phyloP scores from a whole-genome alignment of 352 stramenopile genomes.

The Aphanomyces stellatus region DNA sequence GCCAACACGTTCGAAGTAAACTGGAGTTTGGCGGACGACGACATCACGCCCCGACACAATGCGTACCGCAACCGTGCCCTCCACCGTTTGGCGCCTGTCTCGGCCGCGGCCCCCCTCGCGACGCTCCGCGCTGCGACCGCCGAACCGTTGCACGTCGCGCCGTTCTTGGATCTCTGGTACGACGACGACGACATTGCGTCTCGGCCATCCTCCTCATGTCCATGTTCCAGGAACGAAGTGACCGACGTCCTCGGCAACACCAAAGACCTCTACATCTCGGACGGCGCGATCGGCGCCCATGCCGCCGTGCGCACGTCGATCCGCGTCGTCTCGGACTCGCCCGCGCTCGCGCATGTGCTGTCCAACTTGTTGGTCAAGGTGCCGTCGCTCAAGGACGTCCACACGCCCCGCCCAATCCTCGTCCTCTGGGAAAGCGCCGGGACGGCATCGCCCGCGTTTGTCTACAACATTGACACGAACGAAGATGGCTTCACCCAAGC shows the following conservation, averaged over 20 bases:
- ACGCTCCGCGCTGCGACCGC: constrained; percentile 22
- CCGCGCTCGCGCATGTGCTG: constrained; percentile 55
- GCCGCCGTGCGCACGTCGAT: constrained; percentile 50
- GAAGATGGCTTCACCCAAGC: constrained; percentile 12
- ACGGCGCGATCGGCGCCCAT: constrained; percentile 67
- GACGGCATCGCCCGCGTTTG: constrained; percentile 48
- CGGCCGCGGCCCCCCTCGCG: background rate
- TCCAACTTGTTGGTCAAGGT: constrained; percentile 51
- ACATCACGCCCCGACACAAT: constrained; percentile 70
- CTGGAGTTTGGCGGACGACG: constrained; percentile 73
- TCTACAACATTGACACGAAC: constrained; percentile 29
- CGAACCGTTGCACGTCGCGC: constrained; percentile 56
- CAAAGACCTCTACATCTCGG: constrained; percentile 54
- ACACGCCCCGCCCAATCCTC: constrained; percentile 53
- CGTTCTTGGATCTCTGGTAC: constrained; percentile 32
- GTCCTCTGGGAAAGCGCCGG: constrained; percentile 54
- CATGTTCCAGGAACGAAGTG: constrained; percentile 33
- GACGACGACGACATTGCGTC: background rate
- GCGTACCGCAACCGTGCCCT: constrained; percentile 50
- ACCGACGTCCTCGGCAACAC: constrained; percentile 57
- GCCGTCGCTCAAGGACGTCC: constrained; percentile 1
- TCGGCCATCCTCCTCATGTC: background rate
- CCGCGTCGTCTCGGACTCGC: constrained; percentile 71
- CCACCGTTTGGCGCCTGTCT: background rate
- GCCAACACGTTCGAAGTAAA: constrained; percentile 82